Evolutionary conservation across 2,329 filamentous ascomycete species (phyloP), one percentile per base, ranked within the genome.

Genomic region (Fusarium sulawesiense): DNA sequence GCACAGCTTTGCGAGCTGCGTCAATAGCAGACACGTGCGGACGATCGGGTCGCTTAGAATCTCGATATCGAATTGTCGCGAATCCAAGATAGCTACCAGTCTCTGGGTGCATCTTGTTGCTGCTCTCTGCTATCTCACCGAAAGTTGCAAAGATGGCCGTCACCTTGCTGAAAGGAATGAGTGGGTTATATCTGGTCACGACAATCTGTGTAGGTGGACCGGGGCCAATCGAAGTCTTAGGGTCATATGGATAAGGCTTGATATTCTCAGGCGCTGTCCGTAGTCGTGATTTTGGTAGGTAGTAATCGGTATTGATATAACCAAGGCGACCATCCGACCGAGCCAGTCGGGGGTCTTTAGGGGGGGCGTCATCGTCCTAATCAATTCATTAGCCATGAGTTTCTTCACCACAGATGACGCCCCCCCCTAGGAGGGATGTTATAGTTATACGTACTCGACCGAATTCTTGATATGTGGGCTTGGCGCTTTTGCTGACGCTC

Each of bases 31-130:
- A 87, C 41, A 93, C 82, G 56, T 81, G 79, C 7, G 78, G 76
- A 9, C 76, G 76, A 46, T 78, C 79, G 7, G 78, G 72, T 16
- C 78, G 79, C 82, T 88, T 86, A 3, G 86, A 83, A 77, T 98
- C 95, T 75, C 92, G 90, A 80, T 97, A 99, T 63, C 92, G 90
- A 77, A 99, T 93, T 18, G 93, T 93, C 71, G 93, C 97, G 77
- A 99, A 94, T 14, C 96, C 96, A 14, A 99, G 87, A 77, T 97
- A 97, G 76, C 93, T 96, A 20, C 96, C 96, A 14, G 94, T 98
- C 61, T 94, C 91, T 11, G 96, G 96, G 79, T 99, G 94, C 76
- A 97, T 95, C 78, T 97, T 95, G 77, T 98, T 98, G 76, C 93
- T 94, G 74, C 97, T 92, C 76, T 94, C 92, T 46, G 92, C 91